Conservation (phyloP, 805 yeast species). For the Wickerhamomyces silvicola region DNA sequence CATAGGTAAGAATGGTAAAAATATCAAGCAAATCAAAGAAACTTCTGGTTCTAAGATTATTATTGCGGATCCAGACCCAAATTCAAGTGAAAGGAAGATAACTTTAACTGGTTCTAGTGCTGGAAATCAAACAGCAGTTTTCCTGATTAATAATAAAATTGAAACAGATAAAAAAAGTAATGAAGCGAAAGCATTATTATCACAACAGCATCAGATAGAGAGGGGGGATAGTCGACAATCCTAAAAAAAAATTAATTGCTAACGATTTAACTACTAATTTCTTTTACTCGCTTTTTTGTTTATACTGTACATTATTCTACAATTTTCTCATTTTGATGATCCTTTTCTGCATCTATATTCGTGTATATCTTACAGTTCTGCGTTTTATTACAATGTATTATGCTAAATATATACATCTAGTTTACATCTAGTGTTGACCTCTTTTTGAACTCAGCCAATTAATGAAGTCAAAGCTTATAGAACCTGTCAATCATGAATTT, state of each 20-base stretch:
- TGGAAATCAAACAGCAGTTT: conserved; percentile 67
- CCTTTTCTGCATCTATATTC: too few species aligned
- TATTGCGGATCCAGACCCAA: conserved; percentile 54
- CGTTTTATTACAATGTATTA: too few species aligned
- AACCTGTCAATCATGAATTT: conserved; percentile 42
- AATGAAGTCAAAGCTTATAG: conserved; percentile 67
- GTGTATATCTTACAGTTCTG: not conserved
- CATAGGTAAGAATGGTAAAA: conserved; percentile 82
- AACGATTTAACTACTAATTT: too few species aligned
- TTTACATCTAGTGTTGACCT: conserved; percentile 5
- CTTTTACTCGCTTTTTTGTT: too few species aligned
- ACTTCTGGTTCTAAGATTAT: conserved; percentile 70
- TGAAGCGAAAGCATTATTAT: conserved; percentile 14
- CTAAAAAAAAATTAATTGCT: too few species aligned
- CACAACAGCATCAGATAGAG: too few species aligned
- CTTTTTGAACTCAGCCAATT: conserved; percentile 69
- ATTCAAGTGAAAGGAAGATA: conserved; percentile 51
- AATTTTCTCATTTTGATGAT: not conserved
- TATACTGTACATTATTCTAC: not conserved
- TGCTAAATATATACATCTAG: not conserved
- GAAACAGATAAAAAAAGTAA: conserved; percentile 57
- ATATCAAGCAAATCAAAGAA: conserved; percentile 69
- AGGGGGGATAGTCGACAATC: too few species aligned
- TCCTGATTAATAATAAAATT: conserved; percentile 61
- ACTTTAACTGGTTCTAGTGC: conserved; percentile 61